These are phyloP conservation scores for Neurospora intermedia DNA, from an alignment of 495 filamentous ascomycete genomes.

Conservation along the genomic window DNA sequence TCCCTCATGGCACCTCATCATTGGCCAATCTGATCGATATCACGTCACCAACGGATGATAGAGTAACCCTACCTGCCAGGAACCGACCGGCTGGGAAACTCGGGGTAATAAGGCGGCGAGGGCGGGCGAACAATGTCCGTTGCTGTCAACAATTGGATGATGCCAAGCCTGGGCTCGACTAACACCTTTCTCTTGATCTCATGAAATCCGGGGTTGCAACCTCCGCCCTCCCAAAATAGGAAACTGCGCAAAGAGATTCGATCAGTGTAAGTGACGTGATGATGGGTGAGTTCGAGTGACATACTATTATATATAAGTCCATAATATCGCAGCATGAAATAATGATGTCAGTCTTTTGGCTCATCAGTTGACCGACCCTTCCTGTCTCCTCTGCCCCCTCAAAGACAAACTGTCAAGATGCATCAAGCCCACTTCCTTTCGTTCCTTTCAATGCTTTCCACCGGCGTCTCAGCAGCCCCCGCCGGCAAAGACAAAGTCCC, in stretches of 20 bases:
- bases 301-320: too few relatives aligned
- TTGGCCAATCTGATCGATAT: background rate
- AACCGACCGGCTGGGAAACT: background rate
- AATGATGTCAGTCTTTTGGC: background rate
- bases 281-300: too few relatives aligned
- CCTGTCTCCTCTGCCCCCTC: background rate
- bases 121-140: background rate
- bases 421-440: background rate
- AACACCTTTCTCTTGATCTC: background rate
- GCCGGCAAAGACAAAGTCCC: conserved; percentile 10
- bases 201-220: background rate
- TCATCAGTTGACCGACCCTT: background rate
- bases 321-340: too few relatives aligned
- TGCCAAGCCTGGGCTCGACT: background rate
- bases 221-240: background rate
- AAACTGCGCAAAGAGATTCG: background rate
- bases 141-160: background rate
- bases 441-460: background rate
- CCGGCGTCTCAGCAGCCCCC: background rate
- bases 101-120: background rate
- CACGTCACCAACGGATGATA: background rate
- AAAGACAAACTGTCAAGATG: background rate
- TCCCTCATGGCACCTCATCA: background rate
- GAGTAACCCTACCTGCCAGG: background rate
- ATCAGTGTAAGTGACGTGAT: background rate